A percentile compares a stretch with the other conserved stretches of the same genome.
phyloP scores from a whole-genome alignment of 768 basidiomycete species.

The Trametes cingulata region DNA sequence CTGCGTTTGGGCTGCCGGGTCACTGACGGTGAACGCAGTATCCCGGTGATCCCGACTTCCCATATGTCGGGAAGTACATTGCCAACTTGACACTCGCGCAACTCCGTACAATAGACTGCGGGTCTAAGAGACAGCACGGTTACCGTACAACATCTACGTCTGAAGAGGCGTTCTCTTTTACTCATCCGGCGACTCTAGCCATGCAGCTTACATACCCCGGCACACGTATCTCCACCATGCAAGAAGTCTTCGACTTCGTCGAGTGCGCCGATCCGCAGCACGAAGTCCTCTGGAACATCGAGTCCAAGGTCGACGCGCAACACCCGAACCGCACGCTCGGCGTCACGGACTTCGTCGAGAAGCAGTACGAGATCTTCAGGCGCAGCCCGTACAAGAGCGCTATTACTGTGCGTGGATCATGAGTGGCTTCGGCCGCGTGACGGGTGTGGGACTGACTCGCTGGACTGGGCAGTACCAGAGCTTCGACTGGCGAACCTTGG shows the following conservation, averaged over 20 bases:
- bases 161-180: background rate
- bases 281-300: conserved; percentile 71
- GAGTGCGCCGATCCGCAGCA: conserved; percentile 69
- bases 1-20: background rate
- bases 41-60: conserved; percentile 59
- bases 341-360: conserved; percentile 61
- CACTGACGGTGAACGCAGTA: conserved; percentile 38
- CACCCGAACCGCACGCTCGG: conserved; percentile 50
- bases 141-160: conserved; percentile 46
- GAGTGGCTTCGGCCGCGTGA: background rate
- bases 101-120: conserved; percentile 80
- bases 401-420: conserved; percentile 54
- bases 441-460: background rate
- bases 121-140: conserved; percentile 57
- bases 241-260: conserved; percentile 76
- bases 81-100: conserved; percentile 80
- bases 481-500: conserved; percentile 78
- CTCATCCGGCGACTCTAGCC: conserved; percentile 38
- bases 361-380: conserved; percentile 59
- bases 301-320: conserved; percentile 71
- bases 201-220: conserved; percentile 66
- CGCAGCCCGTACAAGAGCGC: conserved; percentile 59
- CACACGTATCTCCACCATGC: conserved; percentile 69
- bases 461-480: conserved; percentile 61
- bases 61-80: conserved; percentile 76